Evolutionary conservation across 2,329 filamentous ascomycete genomes (phyloP).

Genomic region (Alternaria consortialis): DNA sequence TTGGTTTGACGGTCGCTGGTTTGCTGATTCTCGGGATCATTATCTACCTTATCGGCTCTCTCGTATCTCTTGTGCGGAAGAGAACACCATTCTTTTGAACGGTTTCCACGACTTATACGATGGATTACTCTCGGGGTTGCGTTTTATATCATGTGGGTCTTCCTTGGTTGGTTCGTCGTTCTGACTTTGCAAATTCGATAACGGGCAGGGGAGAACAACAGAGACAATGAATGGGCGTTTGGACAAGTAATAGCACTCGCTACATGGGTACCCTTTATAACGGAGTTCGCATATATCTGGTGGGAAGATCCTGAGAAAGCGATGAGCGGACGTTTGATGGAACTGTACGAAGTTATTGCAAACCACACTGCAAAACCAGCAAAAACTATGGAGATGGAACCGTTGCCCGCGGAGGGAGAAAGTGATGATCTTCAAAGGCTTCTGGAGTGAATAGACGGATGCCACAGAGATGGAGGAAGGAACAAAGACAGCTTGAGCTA

Average conservation of each 20-base stretch:
- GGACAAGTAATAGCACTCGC: neutral
- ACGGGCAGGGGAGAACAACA: neutral
- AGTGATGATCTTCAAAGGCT: too few species aligned
- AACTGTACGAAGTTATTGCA: neutral
- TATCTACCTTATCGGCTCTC: neutral
- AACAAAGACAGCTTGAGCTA: too few species aligned
- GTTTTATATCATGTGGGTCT: neutral
- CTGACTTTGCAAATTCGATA: neutral
- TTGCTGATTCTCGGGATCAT: neutral
- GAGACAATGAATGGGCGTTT: neutral
- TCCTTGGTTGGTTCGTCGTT: neutral
- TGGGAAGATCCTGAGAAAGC: neutral
- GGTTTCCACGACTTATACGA: neutral
- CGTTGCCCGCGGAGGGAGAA: too few species aligned
- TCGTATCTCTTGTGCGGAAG: neutral
- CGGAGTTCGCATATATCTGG: neutral
- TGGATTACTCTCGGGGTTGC: neutral
- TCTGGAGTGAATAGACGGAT: too few species aligned
- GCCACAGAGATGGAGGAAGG: too few species aligned
- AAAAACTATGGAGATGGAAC: too few species aligned
- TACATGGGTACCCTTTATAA: conserved; percentile 4
- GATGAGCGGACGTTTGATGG: neutral
- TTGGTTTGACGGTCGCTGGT: neutral
- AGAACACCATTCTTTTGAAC: neutral
- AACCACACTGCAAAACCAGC: neutral